Base-by-base conservation (phyloP, 2,329 filamentous ascomycete genomes). In the Botrytis pseudocinerea region DNA sequence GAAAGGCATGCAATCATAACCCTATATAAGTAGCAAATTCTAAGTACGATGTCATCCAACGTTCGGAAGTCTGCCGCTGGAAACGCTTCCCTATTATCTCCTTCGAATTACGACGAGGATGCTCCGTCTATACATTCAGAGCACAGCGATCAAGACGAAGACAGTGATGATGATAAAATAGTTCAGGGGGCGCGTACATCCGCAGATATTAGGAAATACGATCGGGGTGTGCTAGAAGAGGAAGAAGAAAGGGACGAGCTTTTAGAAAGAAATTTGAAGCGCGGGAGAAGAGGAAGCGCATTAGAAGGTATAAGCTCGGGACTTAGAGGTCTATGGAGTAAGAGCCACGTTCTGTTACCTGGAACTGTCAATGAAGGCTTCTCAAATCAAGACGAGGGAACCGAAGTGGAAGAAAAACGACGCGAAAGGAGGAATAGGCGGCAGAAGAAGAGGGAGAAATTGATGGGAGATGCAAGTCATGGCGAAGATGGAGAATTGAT, bases 401-500 rank as follows among this genome's bases (percentile, higher is more conserved):
- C 18, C 22, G 18, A 72, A 25, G 44, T 18, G 14, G 73, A 66
- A 32, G 70, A 51, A 48, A 72, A 87, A 78, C 85, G 87, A 75
- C 85, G 85, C 73, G 81, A 84, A 62, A 83, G 88, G 79, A 85
- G 85, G 73, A 82, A 84, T 60, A 84, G 87, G 79, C 78, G 79
- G 73, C 79, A 79, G 28, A 73, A 85, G 78, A 89, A 88, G 82
- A 85, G 83, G 83, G 85, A 86, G 75, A 84, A 82, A 76, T 81
- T 88, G 79, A 82, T 86, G 77, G 83, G 85, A 72, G 84, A 87
- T 70, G 88, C 88, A 6, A 84, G 84, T 40, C 82, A 89, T 74
- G 90, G 90, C 72, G 92, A 93, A 80, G 89, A 93, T 76, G 91
- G 91, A 54, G 89, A 91, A 81, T 84, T 97, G 79, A 93, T 97